These are phyloP conservation scores for Geranomyces variabilis DNA, from an alignment of 192 early-diverging fungal genomes.

Conservation along the genomic window DNA sequence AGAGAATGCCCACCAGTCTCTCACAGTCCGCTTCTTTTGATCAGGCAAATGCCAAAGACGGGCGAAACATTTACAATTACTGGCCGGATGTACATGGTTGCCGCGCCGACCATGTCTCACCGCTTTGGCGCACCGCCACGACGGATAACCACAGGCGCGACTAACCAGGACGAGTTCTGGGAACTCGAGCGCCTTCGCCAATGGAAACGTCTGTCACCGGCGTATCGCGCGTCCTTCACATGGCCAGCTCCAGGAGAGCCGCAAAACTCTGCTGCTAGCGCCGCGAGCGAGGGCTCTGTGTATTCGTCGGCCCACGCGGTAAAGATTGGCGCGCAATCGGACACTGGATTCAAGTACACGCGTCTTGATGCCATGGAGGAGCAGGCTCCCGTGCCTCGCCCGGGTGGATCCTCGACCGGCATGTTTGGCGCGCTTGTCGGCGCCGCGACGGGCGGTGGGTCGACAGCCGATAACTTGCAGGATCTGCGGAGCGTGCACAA, in stretches of 20 bases:
- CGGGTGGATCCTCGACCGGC: not conserved
- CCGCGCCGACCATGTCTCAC: conserved; percentile 68
- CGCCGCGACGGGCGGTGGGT: not conserved
- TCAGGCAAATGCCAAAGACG: conserved; percentile 67
- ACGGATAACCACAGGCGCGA: conserved; percentile 8
- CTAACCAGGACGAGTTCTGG: conserved; percentile 60
- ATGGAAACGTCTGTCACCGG: conserved; percentile 61
- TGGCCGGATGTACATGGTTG: conserved; percentile 72
- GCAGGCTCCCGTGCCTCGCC: not conserved
- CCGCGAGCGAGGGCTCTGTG: conserved; percentile 11
- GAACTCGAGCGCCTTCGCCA: conserved; percentile 59
- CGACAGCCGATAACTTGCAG: conserved; percentile 37
- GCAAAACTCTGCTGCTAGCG: not conserved
- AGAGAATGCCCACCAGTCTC: not conserved
- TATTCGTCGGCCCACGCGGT: conserved; percentile 16
- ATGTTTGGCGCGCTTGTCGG: conserved; percentile 5
- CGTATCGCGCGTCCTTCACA: conserved; percentile 66
- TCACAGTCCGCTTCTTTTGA: not conserved
- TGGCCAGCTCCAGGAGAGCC: conserved; percentile 70
- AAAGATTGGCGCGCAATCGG: conserved; percentile 39
- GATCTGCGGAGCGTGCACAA: conserved; percentile 65
- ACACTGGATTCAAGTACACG: conserved; percentile 61
- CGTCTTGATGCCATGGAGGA: conserved; percentile 57
- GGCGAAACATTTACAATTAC: conserved; percentile 69
- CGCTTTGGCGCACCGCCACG: conserved; percentile 51